phyloP scores from a whole-genome alignment of 805 yeast genomes.

The Saccharomyces kudriavzevii region DNA sequence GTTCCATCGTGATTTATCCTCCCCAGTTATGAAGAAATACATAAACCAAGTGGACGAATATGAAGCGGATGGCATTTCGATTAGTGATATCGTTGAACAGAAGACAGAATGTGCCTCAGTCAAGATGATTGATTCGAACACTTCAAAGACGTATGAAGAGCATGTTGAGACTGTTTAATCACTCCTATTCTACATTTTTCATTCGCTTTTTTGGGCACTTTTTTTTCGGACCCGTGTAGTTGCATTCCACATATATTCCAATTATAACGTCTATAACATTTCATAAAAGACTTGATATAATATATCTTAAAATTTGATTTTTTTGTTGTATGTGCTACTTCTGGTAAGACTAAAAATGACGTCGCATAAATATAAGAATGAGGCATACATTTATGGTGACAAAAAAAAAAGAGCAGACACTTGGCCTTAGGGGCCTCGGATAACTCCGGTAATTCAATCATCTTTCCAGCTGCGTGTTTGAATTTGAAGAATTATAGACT shows the following conservation, averaged over 20 bases:
- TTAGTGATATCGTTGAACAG: conserved; percentile 1
- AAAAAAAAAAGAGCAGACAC: background rate
- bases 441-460: too few species aligned
- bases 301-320: background rate
- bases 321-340: background rate
- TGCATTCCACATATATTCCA: background rate
- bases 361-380: too few species aligned
- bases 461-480: too few species aligned
- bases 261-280: background rate
- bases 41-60: conserved; percentile 17
- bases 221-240: background rate
- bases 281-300: background rate
- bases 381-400: too few species aligned
- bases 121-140: conserved; percentile 4
- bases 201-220: background rate
- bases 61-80: conserved; percentile 6
- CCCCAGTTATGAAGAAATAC: conserved; percentile 28
- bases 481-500: too few species aligned
- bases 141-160: conserved; percentile 8
- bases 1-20: conserved; percentile 32
- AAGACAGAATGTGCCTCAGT: conserved; percentile 4
- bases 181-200: background rate
- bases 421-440: too few species aligned
- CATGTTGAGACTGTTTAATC: conserved; percentile 4
- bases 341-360: too few species aligned